Base-by-base conservation (phyloP, 495 filamentous ascomycete genomes). In the Pyrenopolyporus hunteri region DNA sequence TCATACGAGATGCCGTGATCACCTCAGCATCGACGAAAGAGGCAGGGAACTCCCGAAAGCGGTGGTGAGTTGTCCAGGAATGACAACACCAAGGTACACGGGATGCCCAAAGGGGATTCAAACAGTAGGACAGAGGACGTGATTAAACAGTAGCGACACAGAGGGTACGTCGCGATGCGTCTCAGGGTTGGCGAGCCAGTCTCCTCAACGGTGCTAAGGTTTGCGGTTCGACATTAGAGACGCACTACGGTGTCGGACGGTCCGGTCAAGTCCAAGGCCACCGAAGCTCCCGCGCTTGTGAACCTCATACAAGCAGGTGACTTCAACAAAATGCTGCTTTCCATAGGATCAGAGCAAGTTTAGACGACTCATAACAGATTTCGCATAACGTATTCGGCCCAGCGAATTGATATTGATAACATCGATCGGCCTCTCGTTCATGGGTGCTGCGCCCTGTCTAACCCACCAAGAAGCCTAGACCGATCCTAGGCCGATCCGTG, bases 11-110 rank as follows among this genome's bases (percentile, higher is more conserved):
- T 51, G 58, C 25, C 28, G 52, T 63, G 59, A 42, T 59, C 55
- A 56, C 57, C 55, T 64, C 44, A 57, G 55, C 48, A 53, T 7
- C 36, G 60, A 65, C 58, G 10, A 67, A 65, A 60, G 44, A 50
- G 57, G 57, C 47, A 52, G 43, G 23, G 31, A 13, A 20, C 22
- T 53, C 52, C 54, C 69, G 33, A 67, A 69, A 64, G 35, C 50
- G 63, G 66, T 58, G 42, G 50, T 28, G 45, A 44, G 44, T 14
- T 56, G 57, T 66, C 66, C 69, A 44, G 67, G 61, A 71, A 68
- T 43, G 66, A 69, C 57, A 36, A 47, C 28, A n/a, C 29, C 29
- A 36, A 22, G 58, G 49, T n/a, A 40, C 63, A 70, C 58, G 33
- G 50, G 35, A 33, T 32, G 36, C 59, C 66, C 56, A 66, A 67